Conservation (phyloP, 805 yeast genomes). For the Candida golubevii region DNA sequence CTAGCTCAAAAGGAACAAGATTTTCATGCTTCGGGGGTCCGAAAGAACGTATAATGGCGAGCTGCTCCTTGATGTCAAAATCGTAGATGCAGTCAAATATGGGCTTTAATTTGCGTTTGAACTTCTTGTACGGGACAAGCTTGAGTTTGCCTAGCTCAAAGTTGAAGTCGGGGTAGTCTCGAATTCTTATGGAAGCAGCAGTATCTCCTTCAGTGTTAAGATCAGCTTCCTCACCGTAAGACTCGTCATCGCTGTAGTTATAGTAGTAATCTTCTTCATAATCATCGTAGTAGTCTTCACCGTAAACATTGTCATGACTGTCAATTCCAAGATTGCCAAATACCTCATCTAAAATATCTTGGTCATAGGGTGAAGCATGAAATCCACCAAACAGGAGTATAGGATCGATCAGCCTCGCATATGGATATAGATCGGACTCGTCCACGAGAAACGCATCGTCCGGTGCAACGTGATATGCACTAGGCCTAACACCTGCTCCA, state of each 20-base stretch:
- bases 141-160: slow-evolving; percentile 3
- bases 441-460: no score
- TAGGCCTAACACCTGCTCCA: no score
- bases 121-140: not conserved
- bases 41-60: not conserved
- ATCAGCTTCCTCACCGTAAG: not conserved
- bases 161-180: not conserved
- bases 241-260: not conserved
- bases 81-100: not conserved
- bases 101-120: not conserved
- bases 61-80: not conserved
- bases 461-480: no score
- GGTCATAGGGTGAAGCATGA: no score
- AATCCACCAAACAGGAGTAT: no score
- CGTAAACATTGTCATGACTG: not conserved
- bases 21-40: slow-evolving; percentile 3
- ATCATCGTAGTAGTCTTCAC: not conserved
- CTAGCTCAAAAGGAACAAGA: slow-evolving; percentile 3
- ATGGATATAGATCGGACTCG: no score
- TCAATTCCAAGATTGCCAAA: not conserved
- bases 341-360: no score
- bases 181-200: not conserved
- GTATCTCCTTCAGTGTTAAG: no score
- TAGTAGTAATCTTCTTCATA: not conserved
- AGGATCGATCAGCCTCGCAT: no score